Percentiles rank a stretch among this genome's conserved stretches.
Conservation (phyloP, 129 eudicot genomes). For the Helichrysum umbraculigerum region DNA sequence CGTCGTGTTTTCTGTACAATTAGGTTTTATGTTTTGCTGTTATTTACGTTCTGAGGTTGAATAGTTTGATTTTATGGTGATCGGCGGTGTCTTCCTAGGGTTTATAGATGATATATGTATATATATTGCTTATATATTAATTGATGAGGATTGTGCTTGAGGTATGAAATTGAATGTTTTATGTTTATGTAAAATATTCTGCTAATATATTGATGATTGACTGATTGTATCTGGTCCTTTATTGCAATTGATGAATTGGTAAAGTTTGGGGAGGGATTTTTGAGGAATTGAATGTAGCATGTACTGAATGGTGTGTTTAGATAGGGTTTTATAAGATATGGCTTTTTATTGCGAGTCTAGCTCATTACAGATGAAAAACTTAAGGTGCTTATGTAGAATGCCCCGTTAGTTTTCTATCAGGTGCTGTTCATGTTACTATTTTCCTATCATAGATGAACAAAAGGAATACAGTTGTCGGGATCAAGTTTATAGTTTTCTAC, state of each 20-base stretch:
- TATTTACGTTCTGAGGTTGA: background rate
- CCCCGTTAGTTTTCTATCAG: background rate
- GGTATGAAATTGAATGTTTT: background rate
- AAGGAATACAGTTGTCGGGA: background rate
- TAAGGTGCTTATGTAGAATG: background rate
- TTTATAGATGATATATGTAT: background rate
- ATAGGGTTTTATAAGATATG: background rate
- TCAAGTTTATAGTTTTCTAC: background rate
- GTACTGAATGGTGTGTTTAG: background rate
- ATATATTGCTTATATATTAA: background rate
- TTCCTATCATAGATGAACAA: background rate
- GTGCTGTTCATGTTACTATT: background rate
- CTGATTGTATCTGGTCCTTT: conserved; percentile 2
- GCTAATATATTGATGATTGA: background rate
- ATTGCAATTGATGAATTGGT: conserved; percentile 11
- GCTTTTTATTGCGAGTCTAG: conserved; percentile 9
- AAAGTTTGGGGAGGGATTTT: background rate
- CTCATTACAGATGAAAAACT: conserved; percentile 1
- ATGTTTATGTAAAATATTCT: background rate
- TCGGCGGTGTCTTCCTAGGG: conserved; percentile 18
- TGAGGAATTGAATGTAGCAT: conserved; percentile 13
- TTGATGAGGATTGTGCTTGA: background rate
- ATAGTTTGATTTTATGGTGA: conserved; percentile 14
- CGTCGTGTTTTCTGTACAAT: background rate
- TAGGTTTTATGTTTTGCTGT: background rate